phyloP scores from a whole-genome alignment of 495 filamentous ascomycete genomes.

The Neurospora sublineolata region DNA sequence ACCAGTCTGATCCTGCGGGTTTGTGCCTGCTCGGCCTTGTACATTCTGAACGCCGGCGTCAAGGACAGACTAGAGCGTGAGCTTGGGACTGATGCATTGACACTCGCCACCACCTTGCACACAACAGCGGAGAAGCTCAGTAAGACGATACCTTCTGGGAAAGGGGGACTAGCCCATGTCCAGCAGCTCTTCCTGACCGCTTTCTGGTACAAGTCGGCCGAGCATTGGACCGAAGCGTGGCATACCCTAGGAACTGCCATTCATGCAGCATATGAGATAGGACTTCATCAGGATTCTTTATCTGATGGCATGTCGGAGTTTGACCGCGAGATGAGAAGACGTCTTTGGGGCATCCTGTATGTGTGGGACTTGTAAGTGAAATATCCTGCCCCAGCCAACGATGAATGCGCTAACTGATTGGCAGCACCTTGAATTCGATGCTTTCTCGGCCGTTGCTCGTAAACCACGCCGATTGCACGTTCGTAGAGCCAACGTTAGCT shows the following conservation, averaged over 20 bases:
- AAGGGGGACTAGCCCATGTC: slow-evolving; percentile 36
- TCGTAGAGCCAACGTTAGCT: slow-evolving; percentile 26
- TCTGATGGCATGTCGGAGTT: slow-evolving; percentile 31
- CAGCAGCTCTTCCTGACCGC: slow-evolving; percentile 43
- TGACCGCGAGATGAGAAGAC: slow-evolving; percentile 32
- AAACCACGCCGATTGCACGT: slow-evolving; percentile 24
- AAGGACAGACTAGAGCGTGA: slow-evolving; percentile 36
- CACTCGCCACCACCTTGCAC: slow-evolving; percentile 32
- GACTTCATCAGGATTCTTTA: slow-evolving; percentile 35
- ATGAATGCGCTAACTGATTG: neutral
- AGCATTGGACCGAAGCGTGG: slow-evolving; percentile 42
- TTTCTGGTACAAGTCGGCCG: slow-evolving; percentile 42
- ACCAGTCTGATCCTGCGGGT: slow-evolving; percentile 42
- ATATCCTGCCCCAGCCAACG: neutral
- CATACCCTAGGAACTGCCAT: slow-evolving; percentile 35
- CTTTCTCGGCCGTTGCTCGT: slow-evolving; percentile 27
- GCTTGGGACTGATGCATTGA: slow-evolving; percentile 26
- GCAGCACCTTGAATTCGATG: slow-evolving; percentile 29
- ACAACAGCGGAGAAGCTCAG: slow-evolving; percentile 34
- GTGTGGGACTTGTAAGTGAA: slow-evolving; percentile 29
- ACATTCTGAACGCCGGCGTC: slow-evolving; percentile 24
- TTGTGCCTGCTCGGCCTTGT: slow-evolving; percentile 39
- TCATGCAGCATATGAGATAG: slow-evolving; percentile 41
- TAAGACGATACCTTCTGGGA: slow-evolving; percentile 32
- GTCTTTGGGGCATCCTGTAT: slow-evolving; percentile 33